These are phyloP conservation scores for Pseudogymnoascus sp. DNA, from an alignment of 2,329 filamentous ascomycete genomes.

Conservation along the genomic window DNA sequence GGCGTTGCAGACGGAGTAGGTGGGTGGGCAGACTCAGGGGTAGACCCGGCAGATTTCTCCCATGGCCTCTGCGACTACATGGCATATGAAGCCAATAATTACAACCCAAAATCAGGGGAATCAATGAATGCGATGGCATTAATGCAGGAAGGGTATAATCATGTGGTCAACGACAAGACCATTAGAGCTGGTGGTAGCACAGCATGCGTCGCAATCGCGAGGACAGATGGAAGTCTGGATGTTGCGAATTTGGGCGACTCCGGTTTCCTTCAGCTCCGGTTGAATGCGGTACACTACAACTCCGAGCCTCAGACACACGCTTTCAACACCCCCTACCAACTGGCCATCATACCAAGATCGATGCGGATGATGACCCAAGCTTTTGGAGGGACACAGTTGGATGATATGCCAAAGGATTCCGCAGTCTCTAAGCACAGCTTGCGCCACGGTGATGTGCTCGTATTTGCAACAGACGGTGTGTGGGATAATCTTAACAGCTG, in stretches of 20 bases:
- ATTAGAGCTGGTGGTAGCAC: constrained; percentile 84
- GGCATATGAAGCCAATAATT: constrained; percentile 56
- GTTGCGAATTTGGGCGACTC: constrained; percentile 94
- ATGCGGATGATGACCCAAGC: constrained; percentile 71
- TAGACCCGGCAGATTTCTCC: constrained; percentile 92
- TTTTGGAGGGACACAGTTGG: constrained; percentile 74
- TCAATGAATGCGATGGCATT: constrained; percentile 56
- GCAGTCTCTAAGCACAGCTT: constrained; percentile 68
- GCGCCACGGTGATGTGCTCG: constrained; percentile 83
- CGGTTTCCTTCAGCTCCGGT: constrained; percentile 77
- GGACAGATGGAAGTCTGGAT: constrained; percentile 65
- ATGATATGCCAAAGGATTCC: constrained; percentile 77
- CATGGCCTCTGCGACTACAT: constrained; percentile 91
- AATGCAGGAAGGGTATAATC: constrained; percentile 77
- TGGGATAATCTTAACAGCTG: constrained; percentile 94
- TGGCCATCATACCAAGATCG: constrained; percentile 75
- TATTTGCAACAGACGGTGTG: constrained; percentile 90
- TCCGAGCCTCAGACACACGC: constrained; percentile 87
- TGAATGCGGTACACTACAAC: constrained; percentile 75
- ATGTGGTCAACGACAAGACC: constrained; percentile 62
- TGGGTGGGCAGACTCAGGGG: constrained; percentile 85
- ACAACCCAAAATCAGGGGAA: constrained; percentile 15
- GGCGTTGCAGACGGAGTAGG: constrained; percentile 92
- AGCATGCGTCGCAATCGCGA: constrained; percentile 75
- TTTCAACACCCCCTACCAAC: constrained; percentile 95